phyloP scores from a whole-genome alignment of 2,329 filamentous ascomycete species.

The Penicillium sp. region DNA sequence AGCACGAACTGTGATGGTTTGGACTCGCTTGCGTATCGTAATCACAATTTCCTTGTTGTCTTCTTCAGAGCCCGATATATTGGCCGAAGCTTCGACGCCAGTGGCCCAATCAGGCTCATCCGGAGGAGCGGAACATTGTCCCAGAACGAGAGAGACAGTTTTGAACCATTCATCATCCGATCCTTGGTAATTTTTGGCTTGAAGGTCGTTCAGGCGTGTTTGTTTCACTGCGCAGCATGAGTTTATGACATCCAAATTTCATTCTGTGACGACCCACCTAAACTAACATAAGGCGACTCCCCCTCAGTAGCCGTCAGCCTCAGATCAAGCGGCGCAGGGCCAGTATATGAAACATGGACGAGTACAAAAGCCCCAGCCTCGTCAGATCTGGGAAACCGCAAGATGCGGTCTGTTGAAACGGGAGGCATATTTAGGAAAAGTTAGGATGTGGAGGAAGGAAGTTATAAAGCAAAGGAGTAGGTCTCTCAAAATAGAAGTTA shows the following conservation, averaged over 20 bases:
- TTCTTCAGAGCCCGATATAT: slow-evolving; percentile 23
- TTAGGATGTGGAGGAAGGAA: not conserved
- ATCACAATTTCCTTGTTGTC: slow-evolving; percentile 39
- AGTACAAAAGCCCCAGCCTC: slow-evolving; percentile 45
- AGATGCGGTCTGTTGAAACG: slow-evolving; percentile 32
- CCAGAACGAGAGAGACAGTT: slow-evolving; percentile 38
- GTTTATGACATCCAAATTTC: not conserved
- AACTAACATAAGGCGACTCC: slow-evolving; percentile 52
- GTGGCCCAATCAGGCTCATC: slow-evolving; percentile 18
- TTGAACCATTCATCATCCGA: slow-evolving; percentile 43
- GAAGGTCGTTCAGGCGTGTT: slow-evolving; percentile 36
- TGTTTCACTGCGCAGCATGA: slow-evolving; percentile 37
- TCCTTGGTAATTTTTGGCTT: slow-evolving; percentile 45
- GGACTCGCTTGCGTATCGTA: slow-evolving; percentile 43
- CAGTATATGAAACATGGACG: slow-evolving; percentile 46
- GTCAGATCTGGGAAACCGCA: slow-evolving; percentile 52
- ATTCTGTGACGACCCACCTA: slow-evolving; percentile 35
- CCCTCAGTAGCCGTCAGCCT: slow-evolving; percentile 59
- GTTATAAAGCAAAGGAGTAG: not conserved
- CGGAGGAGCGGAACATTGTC: slow-evolving; percentile 22
- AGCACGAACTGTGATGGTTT: slow-evolving; percentile 50
- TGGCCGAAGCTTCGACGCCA: slow-evolving; percentile 36
- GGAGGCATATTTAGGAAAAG: slow-evolving; percentile 14
- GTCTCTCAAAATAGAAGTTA: not conserved
- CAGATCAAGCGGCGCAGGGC: slow-evolving; percentile 49